Base-by-base conservation (phyloP, 768 basidiomycete species). In the Tulasnella sp. region DNA sequence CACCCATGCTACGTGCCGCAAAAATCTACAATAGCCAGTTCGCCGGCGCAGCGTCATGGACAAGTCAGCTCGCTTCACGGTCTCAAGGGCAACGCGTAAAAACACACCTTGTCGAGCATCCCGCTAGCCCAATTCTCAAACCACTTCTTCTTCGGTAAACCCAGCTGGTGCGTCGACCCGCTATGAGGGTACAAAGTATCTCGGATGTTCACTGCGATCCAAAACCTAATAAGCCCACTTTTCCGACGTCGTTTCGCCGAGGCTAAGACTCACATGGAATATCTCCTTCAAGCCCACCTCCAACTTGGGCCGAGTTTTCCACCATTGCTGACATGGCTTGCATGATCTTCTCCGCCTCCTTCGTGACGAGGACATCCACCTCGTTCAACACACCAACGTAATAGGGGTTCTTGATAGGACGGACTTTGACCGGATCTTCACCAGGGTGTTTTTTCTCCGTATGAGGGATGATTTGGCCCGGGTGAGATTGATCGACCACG, bases 21-120 rank as follows among this genome's bases (percentile, higher is more conserved):
- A 78, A 78, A 27, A 78, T 10, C 77, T 78, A 19, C 21, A 1
- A 34, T 52, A 0, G 9, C 21, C 39, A 10, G 42, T 31, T 27
- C 42, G 58, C 10, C 46, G 36, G 46, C 19, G 3, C 31, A 0
- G 46, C 1, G 16, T 2, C 18, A 31, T n/a, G 9, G 16, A 56
- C n/a, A 73, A 31, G 39, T 78, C n/a, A 77, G 39, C 44, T 31
- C 34, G 44, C 0, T 0, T 24, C 3, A 8, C 4, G 4, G 18
- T 7, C 7, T 68, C 52, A 12, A 48, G 18, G 24, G 38, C 24
- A 34, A 31, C 16, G 36, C 31, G 24, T 72, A 72, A 42, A 19
- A 38, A 38, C n/a, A n/a, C 52, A 71, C 77, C 77, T 78, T 78
- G 38, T 78, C 77, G 14, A 78, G 62, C 68, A 71, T 39, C 19